Percentiles rank a stretch among this genome's conserved stretches.
Evolutionary conservation across 306 rosid species (phyloP).

Genomic region (Delonix regia): DNA sequence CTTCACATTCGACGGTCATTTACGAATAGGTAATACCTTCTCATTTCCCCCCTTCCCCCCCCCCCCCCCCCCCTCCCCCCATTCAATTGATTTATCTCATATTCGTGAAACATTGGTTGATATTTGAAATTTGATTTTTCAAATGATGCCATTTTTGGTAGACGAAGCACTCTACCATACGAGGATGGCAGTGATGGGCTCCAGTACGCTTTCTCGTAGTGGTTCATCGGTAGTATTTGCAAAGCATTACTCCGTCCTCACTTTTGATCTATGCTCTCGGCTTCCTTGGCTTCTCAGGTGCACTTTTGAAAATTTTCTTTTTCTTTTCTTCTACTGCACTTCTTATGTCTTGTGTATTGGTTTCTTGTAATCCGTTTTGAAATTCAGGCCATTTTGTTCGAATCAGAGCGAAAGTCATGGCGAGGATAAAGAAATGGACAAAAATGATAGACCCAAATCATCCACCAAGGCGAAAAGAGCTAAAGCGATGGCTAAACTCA

Average conservation of each 20-base stretch:
- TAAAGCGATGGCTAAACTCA: conserved; percentile 51
- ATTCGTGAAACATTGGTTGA: no score
- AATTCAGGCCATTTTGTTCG: conserved; percentile 50
- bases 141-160: no score
- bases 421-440: conserved; percentile 24
- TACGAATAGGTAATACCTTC: no score
- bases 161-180: background rate
- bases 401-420: conserved; percentile 18
- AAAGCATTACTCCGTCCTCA: background rate
- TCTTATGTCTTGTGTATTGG: background rate
- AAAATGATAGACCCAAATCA: conserved; percentile 40
- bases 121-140: no score
- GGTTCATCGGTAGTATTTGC: conserved; percentile 22
- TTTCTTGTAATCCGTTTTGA: conserved; percentile 17
- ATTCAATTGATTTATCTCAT: no score
- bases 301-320: background rate
- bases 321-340: background rate
- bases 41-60: no score
- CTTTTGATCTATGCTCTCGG: conserved; percentile 24
- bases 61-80: no score
- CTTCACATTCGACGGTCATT: no score
- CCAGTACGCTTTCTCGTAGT: conserved; percentile 19
- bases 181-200: conserved; percentile 5
- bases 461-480: conserved; percentile 51
- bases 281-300: conserved; percentile 42